Evolutionary conservation across 1,284 basidiomycete species (phyloP).

Genomic region (Stygiomarasmius scandens): DNA sequence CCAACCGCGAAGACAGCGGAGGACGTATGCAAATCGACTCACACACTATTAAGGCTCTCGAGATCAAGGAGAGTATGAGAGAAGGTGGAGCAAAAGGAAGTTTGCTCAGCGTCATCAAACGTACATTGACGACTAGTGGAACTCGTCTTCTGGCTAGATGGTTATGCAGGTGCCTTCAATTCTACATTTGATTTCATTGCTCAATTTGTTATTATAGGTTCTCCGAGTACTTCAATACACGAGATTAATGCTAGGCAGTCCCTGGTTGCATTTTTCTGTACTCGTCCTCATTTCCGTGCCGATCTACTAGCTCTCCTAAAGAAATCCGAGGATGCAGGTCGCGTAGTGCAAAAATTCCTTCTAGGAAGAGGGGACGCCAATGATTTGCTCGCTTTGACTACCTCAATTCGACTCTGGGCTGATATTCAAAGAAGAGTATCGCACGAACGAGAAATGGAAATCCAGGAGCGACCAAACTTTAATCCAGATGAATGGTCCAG

Average conservation of each 20-base stretch:
- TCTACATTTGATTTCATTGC: constrained; percentile 35
- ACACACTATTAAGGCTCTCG: constrained; percentile 87
- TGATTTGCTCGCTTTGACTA: constrained; percentile 68
- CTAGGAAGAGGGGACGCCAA: constrained; percentile 67
- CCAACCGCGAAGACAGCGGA: constrained; percentile 59
- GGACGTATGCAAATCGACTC: constrained; percentile 87
- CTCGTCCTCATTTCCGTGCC: constrained; percentile 64
- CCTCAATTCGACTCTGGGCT: constrained; percentile 63
- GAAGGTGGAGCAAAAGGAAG: constrained; percentile 79
- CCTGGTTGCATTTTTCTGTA: constrained; percentile 77
- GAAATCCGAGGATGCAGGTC: constrained; percentile 71
- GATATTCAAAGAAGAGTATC: constrained; percentile 50
- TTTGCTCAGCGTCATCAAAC: constrained; percentile 75
- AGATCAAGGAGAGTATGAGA: constrained; percentile 79
- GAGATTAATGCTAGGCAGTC: constrained; percentile 79
- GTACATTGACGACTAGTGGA: constrained; percentile 82
- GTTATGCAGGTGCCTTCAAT: constrained; percentile 55
- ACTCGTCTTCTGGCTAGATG: constrained; percentile 76
- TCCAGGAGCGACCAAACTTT: constrained; percentile 35
- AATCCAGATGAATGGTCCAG: constrained; percentile 52
- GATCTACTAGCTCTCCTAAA: constrained; percentile 67
- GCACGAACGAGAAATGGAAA: constrained; percentile 60
- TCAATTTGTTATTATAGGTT: constrained; percentile 49
- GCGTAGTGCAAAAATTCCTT: constrained; percentile 81
- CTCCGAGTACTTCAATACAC: constrained; percentile 79